Evolutionary conservation across 176 grass and related monocot genomes (phyloP).

Genomic region (Carex cristatella): DNA sequence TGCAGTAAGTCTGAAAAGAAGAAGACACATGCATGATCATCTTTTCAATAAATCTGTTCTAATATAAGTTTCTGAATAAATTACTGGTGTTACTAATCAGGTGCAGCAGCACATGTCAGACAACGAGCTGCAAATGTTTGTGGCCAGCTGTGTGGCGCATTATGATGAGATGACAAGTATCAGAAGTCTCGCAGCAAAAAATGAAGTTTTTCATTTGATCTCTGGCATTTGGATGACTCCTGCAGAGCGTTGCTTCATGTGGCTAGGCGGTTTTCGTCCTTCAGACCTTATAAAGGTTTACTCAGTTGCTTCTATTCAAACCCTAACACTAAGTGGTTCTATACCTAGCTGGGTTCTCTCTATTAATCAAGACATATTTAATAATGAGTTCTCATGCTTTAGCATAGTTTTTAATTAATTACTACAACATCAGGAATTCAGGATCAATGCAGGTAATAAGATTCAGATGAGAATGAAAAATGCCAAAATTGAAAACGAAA

Average conservation of each 20-base stretch:
- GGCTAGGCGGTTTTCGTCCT: slow-evolving; percentile 92
- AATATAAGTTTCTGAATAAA: background rate
- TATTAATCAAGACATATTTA: background rate
- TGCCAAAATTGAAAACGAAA: background rate
- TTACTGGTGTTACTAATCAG: background rate
- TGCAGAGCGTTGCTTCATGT: slow-evolving; percentile 98
- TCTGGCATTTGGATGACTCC: slow-evolving; percentile 91
- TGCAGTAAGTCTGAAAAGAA: slow-evolving; percentile 26
- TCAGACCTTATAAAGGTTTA: slow-evolving; percentile 93
- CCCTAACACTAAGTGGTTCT: slow-evolving; percentile 3
- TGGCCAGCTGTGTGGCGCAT: slow-evolving; percentile 73
- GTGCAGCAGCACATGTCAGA: slow-evolving; percentile 79
- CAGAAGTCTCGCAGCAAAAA: slow-evolving; percentile 59
- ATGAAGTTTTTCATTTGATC: slow-evolving; percentile 95
- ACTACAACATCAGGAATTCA: background rate
- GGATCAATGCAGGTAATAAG: background rate
- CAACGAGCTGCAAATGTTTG: slow-evolving; percentile 78
- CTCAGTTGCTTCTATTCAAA: background rate
- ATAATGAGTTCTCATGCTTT: background rate
- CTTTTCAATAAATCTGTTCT: background rate
- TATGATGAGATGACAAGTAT: slow-evolving; percentile 73
- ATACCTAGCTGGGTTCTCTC: background rate
- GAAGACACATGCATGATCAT: background rate
- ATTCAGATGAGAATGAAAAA: background rate
- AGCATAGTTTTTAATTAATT: background rate